These are phyloP conservation scores for Daldinia decipiens DNA, from an alignment of 495 filamentous ascomycete species.

Conservation along the genomic window DNA sequence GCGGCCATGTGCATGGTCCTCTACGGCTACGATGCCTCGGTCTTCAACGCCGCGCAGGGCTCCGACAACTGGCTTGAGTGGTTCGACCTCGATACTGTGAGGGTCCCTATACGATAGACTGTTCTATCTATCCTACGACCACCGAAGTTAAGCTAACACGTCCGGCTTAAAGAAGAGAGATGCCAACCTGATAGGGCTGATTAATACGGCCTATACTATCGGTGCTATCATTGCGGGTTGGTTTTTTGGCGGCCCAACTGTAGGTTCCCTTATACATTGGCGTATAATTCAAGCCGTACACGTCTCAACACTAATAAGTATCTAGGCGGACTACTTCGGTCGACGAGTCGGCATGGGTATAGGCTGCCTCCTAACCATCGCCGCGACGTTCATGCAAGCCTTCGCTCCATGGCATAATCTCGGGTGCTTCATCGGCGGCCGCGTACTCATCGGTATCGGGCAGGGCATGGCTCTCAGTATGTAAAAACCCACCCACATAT, in stretches of 20 bases:
- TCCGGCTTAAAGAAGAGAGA: conserved; percentile 37
- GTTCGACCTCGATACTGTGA: conserved; percentile 63
- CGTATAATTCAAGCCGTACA: not conserved
- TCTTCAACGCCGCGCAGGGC: conserved; percentile 71
- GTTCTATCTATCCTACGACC: no score
- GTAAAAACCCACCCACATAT: conserved; percentile 29
- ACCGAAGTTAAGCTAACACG: conserved; percentile 9
- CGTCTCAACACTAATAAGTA: conserved; percentile 10
- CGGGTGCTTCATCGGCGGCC: conserved; percentile 68
- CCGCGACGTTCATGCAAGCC: conserved; percentile 70
- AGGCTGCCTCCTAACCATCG: conserved; percentile 67
- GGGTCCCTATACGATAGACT: conserved; percentile 11
- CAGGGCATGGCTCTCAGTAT: conserved; percentile 72
- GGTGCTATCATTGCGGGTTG: conserved; percentile 71
- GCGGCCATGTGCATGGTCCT: conserved; percentile 74
- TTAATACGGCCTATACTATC: conserved; percentile 72
- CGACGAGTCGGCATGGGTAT: conserved; percentile 67
- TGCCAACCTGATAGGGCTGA: conserved; percentile 61
- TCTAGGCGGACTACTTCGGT: conserved; percentile 64
- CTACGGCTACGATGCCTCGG: conserved; percentile 73
- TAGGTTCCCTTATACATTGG: conserved; percentile 27
- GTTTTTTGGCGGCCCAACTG: conserved; percentile 65
- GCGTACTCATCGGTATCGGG: conserved; percentile 71
- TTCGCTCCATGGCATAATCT: conserved; percentile 66
- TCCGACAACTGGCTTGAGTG: conserved; percentile 68